Evolutionary conservation across 441 rosid genomes (phyloP).

Genomic region (Adansonia gregorii): DNA sequence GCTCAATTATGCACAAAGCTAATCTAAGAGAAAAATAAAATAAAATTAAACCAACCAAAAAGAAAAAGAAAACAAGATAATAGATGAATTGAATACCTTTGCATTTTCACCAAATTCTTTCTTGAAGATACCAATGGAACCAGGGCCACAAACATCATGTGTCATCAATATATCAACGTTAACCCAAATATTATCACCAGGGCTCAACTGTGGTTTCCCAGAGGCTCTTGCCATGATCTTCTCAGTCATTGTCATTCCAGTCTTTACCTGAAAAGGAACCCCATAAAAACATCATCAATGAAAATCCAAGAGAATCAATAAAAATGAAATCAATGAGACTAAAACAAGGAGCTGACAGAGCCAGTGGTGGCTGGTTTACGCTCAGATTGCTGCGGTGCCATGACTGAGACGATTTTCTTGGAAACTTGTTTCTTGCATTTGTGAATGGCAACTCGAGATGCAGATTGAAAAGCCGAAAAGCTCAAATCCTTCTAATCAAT

Average conservation of each 20-base stretch:
- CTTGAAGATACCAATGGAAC: constrained; percentile 90
- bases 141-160: constrained; percentile 97
- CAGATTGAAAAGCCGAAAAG: constrained; percentile 42
- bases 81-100: constrained; percentile 50
- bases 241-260: constrained; percentile 92
- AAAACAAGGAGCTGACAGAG: constrained; percentile 53
- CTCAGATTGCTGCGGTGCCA: constrained; percentile 80
- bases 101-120: constrained; percentile 84
- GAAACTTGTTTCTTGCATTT: constrained; percentile 60
- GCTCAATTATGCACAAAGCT: not conserved
- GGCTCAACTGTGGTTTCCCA: constrained; percentile 67
- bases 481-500: constrained; percentile 54
- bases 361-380: constrained; percentile 78
- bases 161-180: constrained; percentile 92
- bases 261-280: constrained; percentile 65
- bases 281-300: not conserved
- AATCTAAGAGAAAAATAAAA: not conserved
- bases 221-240: constrained; percentile 83
- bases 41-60: not conserved
- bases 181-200: constrained; percentile 97
- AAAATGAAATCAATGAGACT: not conserved
- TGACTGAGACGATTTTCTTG: constrained; percentile 67
- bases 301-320: not conserved
- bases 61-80: constrained; percentile 5
- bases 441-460: constrained; percentile 51